Conservation (phyloP, 2,329 filamentous ascomycete genomes). For the Aureobasidium namibiae region DNA sequence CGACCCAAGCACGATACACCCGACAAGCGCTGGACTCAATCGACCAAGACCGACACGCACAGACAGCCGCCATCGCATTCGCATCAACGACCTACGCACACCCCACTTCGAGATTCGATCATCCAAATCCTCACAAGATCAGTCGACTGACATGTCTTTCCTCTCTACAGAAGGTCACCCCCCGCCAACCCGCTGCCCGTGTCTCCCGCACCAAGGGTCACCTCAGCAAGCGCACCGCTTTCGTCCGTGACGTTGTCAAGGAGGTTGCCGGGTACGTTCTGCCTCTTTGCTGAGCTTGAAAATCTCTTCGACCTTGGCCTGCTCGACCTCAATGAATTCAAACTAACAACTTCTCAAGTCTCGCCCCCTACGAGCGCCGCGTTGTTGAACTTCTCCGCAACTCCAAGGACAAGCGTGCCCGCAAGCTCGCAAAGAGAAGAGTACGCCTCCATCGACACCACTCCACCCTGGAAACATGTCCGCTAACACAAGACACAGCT, state of each 20-base stretch:
- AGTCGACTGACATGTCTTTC: conserved; percentile 8
- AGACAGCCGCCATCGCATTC: background rate
- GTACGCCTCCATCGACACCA: conserved; percentile 46
- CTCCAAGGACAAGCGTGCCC: conserved; percentile 97
- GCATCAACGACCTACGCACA: background rate
- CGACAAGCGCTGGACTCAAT: background rate
- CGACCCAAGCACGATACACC: background rate
- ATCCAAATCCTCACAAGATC: conserved; percentile 13
- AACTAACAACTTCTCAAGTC: conserved; percentile 22
- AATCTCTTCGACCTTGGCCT: background rate
- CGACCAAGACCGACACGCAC: background rate
- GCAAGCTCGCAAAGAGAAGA: conserved; percentile 99
- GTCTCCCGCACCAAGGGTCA: conserved; percentile 78
- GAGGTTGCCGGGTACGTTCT: conserved; percentile 83
- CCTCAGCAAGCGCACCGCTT: conserved; percentile 91
- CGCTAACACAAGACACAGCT: conserved; percentile 48
- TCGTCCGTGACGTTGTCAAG: conserved; percentile 95
- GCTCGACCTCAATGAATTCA: conserved; percentile 15
- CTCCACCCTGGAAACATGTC: conserved; percentile 17
- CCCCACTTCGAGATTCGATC: background rate
- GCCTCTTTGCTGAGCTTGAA: background rate
- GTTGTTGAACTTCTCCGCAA: conserved; percentile 99
- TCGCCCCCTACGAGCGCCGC: conserved; percentile 72
- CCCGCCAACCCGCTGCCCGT: conserved; percentile 40
- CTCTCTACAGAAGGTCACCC: conserved; percentile 40